A percentile compares a stretch with the other conserved stretches of the same genome.
Evolutionary conservation across 192 early-diverging fungal species (phyloP).

Genomic region (Umbelopsis vinacea): DNA sequence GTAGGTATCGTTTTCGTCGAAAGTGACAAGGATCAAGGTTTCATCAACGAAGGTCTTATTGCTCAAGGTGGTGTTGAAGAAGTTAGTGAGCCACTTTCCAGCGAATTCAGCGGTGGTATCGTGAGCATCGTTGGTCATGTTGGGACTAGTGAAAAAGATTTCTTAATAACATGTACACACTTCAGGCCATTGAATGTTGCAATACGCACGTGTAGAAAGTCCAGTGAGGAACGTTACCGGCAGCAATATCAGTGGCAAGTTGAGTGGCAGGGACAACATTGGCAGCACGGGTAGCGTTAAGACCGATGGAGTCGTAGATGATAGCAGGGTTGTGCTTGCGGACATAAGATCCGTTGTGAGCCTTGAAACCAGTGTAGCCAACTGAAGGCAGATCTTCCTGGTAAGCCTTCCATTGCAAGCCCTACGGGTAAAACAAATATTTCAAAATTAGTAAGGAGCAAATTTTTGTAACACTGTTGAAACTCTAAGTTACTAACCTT

Average conservation of each 20-base stretch:
- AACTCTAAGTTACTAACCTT: background rate
- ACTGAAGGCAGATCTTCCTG: conserved; percentile 33
- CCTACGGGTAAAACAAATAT: background rate
- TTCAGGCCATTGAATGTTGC: background rate
- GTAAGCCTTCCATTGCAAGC: conserved; percentile 38
- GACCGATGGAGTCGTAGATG: conserved; percentile 33
- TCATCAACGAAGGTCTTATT: conserved; percentile 51
- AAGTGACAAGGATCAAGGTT: conserved; percentile 46
- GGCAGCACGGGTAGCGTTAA: conserved; percentile 15
- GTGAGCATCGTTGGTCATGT: conserved; percentile 62
- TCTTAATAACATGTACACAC: background rate
- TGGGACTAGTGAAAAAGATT: conserved; percentile 45
- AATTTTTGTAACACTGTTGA: background rate
- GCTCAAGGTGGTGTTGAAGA: conserved; percentile 53
- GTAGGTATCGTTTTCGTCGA: conserved; percentile 43
- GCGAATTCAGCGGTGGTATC: conserved; percentile 53
- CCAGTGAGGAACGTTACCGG: conserved; percentile 7
- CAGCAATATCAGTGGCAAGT: conserved; percentile 1
- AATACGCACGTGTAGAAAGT: conserved; percentile 1
- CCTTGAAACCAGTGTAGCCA: conserved; percentile 31
- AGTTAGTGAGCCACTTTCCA: conserved; percentile 56
- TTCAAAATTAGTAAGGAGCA: background rate
- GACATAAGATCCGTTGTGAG: conserved; percentile 26
- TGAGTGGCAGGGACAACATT: conserved; percentile 26
- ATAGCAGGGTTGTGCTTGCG: conserved; percentile 40